Evolutionary conservation across 2,329 filamentous ascomycete species (phyloP).

Genomic region (Diaporthe ampelina): DNA sequence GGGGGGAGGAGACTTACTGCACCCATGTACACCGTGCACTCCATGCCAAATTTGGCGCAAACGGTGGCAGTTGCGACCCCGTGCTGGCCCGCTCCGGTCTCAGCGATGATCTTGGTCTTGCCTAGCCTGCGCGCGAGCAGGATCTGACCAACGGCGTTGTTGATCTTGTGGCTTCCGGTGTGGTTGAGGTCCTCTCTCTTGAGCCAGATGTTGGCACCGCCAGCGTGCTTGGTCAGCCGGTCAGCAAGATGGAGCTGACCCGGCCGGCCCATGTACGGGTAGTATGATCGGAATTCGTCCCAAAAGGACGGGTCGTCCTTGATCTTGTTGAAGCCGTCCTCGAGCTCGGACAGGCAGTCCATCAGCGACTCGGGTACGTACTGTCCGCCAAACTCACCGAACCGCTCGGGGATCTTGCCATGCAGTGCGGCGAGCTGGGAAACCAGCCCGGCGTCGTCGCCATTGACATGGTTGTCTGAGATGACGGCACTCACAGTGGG

Average conservation of each 20-base stretch:
- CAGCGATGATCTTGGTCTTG: slow-evolving; percentile 97
- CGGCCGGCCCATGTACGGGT: slow-evolving; percentile 96
- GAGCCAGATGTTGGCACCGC: slow-evolving; percentile 96
- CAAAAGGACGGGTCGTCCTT: slow-evolving; percentile 92
- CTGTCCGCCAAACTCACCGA: slow-evolving; percentile 96
- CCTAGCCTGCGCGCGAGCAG: slow-evolving; percentile 87
- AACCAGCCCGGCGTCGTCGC: slow-evolving; percentile 67
- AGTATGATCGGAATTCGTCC: slow-evolving; percentile 96
- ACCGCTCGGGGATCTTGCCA: slow-evolving; percentile 83
- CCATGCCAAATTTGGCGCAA: slow-evolving; percentile 98
- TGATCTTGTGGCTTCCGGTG: slow-evolving; percentile 99
- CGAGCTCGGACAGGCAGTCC: slow-evolving; percentile 93
- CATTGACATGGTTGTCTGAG: slow-evolving; percentile 62
- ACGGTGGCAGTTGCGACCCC: slow-evolving; percentile 98
- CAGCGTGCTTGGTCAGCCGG: slow-evolving; percentile 87
- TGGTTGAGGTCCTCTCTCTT: slow-evolving; percentile 99
- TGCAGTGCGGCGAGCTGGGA: slow-evolving; percentile 89
- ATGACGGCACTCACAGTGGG: slow-evolving; percentile 79
- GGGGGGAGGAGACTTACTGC: slow-evolving; percentile 63
- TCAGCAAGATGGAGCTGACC: slow-evolving; percentile 92
- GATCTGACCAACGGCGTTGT: slow-evolving; percentile 96
- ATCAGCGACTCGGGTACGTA: slow-evolving; percentile 98
- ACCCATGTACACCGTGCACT: slow-evolving; percentile 98
- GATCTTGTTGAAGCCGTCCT: slow-evolving; percentile 90
- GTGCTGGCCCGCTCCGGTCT: slow-evolving; percentile 97